These are phyloP conservation scores for Haplosporangium gracile DNA, from an alignment of 192 early-diverging fungal genomes.

Conservation along the genomic window DNA sequence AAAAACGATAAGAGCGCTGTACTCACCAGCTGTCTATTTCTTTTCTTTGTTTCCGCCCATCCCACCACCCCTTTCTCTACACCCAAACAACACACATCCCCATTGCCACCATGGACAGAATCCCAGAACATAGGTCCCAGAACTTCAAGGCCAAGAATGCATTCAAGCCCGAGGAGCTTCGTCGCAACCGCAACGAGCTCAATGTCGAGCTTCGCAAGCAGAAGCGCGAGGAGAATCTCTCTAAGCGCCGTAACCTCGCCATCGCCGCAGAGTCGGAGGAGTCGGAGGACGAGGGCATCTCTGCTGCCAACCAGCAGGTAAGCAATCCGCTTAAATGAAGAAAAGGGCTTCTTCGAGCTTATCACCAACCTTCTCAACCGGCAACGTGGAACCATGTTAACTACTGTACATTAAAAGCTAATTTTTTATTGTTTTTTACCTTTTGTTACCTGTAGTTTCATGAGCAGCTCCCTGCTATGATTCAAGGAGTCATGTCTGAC, in stretches of 20 bases:
- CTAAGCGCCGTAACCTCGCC: constrained; percentile 93
- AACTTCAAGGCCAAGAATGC: constrained; percentile 90
- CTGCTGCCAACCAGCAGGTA: constrained; percentile 70
- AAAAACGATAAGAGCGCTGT: not conserved
- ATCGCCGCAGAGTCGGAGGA: constrained; percentile 69
- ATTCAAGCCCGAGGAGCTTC: constrained; percentile 91
- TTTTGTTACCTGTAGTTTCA: constrained; percentile 65
- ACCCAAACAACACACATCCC: not conserved
- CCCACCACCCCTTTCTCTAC: not conserved
- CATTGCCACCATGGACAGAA: constrained; percentile 60
- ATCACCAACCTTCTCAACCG: not conserved
- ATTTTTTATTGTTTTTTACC: not conserved
- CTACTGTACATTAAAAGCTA: not conserved
- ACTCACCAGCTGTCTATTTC: not conserved
- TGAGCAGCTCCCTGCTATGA: constrained; percentile 85
- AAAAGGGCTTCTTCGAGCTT: not conserved
- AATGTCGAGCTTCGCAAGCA: constrained; percentile 95
- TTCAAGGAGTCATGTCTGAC: constrained; percentile 81
- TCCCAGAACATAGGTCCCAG: constrained; percentile 72
- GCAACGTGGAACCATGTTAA: not conserved
- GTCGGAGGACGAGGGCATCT: constrained; percentile 84
- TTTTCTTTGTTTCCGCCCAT: not conserved
- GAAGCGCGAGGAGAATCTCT: constrained; percentile 93
- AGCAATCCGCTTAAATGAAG: not conserved
- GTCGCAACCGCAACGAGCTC: constrained; percentile 93